A percentile compares a stretch with the other conserved stretches of the same genome.
phyloP scores from a whole-genome alignment of 352 stramenopile species.

The Globisporangium heterothallicum region DNA sequence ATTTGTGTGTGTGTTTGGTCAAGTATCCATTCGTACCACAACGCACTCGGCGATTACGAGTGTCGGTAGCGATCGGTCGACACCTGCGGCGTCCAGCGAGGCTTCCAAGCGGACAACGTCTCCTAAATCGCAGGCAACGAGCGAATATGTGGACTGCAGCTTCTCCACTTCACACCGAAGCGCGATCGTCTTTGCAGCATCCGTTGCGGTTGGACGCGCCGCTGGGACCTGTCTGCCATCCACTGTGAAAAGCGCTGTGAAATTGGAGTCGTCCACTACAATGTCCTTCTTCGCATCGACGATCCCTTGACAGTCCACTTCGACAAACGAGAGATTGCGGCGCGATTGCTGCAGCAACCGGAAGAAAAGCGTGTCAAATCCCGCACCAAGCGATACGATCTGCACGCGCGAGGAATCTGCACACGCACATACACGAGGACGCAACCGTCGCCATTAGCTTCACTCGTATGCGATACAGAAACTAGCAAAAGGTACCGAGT shows the following conservation, averaged over 20 bases:
- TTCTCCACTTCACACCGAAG: conserved; percentile 21
- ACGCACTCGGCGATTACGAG: conserved; percentile 69
- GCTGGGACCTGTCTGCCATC: not conserved
- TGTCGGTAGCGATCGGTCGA: conserved; percentile 40
- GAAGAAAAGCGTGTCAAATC: conserved; percentile 77
- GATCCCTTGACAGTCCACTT: conserved; percentile 64
- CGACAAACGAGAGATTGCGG: conserved; percentile 29
- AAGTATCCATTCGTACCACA: conserved; percentile 28
- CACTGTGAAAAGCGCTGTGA: conserved; percentile 19
- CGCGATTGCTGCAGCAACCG: conserved; percentile 30
- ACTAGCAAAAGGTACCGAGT: too few relatives aligned
- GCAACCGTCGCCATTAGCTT: too few relatives aligned
- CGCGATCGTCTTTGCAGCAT: not conserved
- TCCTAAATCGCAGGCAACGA: conserved; percentile 54
- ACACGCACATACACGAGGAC: conserved; percentile 4
- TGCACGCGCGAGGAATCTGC: conserved; percentile 20
- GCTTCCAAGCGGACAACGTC: conserved; percentile 29
- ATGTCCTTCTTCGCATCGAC: conserved; percentile 40
- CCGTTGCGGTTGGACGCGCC: too few relatives aligned
- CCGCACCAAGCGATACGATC: conserved; percentile 64
- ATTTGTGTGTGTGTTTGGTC: not conserved
- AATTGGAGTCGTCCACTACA: conserved; percentile 21
- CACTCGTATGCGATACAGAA: too few relatives aligned
- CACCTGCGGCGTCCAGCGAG: conserved; percentile 16
- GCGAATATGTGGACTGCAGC: conserved; percentile 27